Percentiles rank a stretch among this genome's conserved stretches.
phyloP scores from a whole-genome alignment of 1,139 yeast species.

The Scheffersomyces illinoinensis region DNA sequence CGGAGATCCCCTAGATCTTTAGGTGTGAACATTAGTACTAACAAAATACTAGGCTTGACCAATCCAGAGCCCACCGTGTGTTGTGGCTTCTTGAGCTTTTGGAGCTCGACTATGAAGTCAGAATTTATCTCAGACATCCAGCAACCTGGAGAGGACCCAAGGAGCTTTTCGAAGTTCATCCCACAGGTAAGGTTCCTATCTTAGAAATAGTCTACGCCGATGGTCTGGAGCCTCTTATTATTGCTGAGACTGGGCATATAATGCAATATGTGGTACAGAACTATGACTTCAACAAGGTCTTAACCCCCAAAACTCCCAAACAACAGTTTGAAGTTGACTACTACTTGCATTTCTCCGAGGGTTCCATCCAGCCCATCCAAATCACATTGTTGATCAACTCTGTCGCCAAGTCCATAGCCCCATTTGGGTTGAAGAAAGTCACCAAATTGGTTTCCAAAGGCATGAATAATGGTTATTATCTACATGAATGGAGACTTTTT shows the following conservation, averaged over 20 bases:
- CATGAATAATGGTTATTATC: conserved; percentile 44
- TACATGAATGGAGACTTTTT: conserved; percentile 42
- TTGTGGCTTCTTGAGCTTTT: conserved; percentile 58
- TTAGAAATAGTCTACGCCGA: conserved; percentile 48
- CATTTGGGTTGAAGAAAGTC: conserved; percentile 46
- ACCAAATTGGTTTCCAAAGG: conserved; percentile 41
- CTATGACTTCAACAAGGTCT: conserved; percentile 37
- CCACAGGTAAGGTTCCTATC: conserved; percentile 58
- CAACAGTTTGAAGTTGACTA: conserved; percentile 47
- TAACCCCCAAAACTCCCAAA: conserved; percentile 32
- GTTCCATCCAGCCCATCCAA: conserved; percentile 50
- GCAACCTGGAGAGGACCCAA: conserved; percentile 45
- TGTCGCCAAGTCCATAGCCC: conserved; percentile 41
- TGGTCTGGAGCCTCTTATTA: conserved; percentile 33
- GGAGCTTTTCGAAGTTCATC: conserved; percentile 53
- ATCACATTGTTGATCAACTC: conserved; percentile 44
- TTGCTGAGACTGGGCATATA: conserved; percentile 52
- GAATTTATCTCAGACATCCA: conserved; percentile 48
- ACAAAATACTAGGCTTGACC: conserved; percentile 38
- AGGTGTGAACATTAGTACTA: conserved; percentile 3
- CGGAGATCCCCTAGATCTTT: not conserved
- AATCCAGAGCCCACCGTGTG: conserved; percentile 55
- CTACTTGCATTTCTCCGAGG: conserved; percentile 58
- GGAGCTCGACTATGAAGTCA: conserved; percentile 51
- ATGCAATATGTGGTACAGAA: conserved; percentile 42